A percentile compares a stretch with the other conserved stretches of the same genome.
Evolutionary conservation across 179 eudicot genomes (phyloP).

Genomic region (Vitellaria paradoxa): DNA sequence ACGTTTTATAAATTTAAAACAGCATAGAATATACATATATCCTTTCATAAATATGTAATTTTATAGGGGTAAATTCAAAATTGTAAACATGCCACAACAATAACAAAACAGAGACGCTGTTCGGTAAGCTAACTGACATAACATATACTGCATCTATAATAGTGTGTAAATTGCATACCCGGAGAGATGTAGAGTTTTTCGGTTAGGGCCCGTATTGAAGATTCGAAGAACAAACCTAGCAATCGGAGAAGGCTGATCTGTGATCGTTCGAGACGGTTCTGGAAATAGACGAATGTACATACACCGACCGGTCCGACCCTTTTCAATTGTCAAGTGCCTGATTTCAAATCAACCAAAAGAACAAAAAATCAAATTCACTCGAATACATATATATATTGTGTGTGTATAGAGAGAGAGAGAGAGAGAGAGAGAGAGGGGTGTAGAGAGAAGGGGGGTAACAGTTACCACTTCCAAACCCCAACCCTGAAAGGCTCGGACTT

Average conservation of each 20-base stretch:
- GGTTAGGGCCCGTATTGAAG: slow-evolving; percentile 43
- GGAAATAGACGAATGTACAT: slow-evolving; percentile 66
- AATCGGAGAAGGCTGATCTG: slow-evolving; percentile 79
- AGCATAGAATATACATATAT: too few relatives aligned
- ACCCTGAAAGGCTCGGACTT: slow-evolving; percentile 70
- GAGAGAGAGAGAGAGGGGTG: background rate
- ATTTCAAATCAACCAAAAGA: background rate
- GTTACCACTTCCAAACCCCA: slow-evolving; percentile 84
- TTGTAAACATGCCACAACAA: too few relatives aligned
- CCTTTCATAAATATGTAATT: too few relatives aligned
- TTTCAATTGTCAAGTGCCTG: slow-evolving; percentile 76
- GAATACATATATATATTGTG: background rate
- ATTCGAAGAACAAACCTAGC: slow-evolving; percentile 75
- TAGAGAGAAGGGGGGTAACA: too few relatives aligned
- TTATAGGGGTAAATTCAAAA: too few relatives aligned
- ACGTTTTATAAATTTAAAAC: too few relatives aligned
- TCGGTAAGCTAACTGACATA: too few relatives aligned
- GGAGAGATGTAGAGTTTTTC: slow-evolving; percentile 13
- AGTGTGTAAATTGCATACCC: too few relatives aligned
- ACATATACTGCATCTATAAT: too few relatives aligned
- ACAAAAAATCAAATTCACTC: background rate
- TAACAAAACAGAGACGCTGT: too few relatives aligned
- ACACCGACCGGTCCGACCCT: slow-evolving; percentile 58
- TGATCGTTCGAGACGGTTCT: slow-evolving; percentile 53
- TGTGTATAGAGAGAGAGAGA: background rate